A percentile compares a stretch with the other conserved stretches of the same genome.
phyloP scores from a whole-genome alignment of 306 rosid genomes.

The Cucumis melo region DNA sequence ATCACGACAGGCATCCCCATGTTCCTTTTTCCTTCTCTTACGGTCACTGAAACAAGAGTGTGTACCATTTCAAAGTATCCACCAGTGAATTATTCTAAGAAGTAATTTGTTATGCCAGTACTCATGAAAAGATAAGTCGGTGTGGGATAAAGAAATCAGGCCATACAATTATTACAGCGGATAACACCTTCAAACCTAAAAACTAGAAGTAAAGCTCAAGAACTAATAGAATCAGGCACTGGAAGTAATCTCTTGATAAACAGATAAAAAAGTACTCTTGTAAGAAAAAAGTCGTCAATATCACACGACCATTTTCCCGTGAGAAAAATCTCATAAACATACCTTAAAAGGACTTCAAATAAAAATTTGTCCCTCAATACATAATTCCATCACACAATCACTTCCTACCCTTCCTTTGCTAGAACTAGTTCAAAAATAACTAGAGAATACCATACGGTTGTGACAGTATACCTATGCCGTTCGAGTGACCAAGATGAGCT shows the following conservation, averaged over 20 bases:
- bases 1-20: constrained; percentile 39
- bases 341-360: background rate
- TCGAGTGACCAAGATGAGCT: constrained; percentile 56
- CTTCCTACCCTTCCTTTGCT: background rate
- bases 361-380: background rate
- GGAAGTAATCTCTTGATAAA: background rate
- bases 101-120: background rate
- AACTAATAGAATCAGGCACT: background rate
- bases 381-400: background rate
- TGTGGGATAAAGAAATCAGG: background rate
- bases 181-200: background rate
- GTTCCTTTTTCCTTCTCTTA: constrained; percentile 46
- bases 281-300: background rate
- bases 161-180: background rate
- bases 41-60: constrained; percentile 27
- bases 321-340: background rate
- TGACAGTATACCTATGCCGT: constrained; percentile 35
- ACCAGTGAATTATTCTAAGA: background rate
- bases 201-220: background rate
- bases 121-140: background rate
- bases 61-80: background rate
- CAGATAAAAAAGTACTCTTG: background rate
- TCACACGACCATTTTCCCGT: background rate
- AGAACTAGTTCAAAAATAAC: background rate
- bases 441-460: background rate